phyloP scores from a whole-genome alignment of 2,329 filamentous ascomycete genomes.

The Diaporthe ampelina region DNA sequence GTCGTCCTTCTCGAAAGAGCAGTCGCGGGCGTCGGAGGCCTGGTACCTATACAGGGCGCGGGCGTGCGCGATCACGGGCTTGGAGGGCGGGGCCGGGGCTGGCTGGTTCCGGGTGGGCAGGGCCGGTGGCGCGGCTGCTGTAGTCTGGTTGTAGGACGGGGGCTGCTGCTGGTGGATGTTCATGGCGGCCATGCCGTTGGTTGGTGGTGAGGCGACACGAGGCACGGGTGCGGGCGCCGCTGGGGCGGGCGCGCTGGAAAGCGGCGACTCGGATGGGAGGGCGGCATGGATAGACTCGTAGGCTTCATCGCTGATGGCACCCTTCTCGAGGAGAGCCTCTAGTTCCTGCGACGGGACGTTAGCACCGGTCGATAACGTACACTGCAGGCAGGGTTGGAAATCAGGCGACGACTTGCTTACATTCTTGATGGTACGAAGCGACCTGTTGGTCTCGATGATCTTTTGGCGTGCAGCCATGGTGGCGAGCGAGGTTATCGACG shows the following conservation, averaged over 20 bases:
- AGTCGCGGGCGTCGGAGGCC: constrained; percentile 83
- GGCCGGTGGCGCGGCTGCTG: constrained; percentile 51
- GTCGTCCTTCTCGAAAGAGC: constrained; percentile 86
- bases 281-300: constrained; percentile 81
- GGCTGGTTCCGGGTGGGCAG: constrained; percentile 48
- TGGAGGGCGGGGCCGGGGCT: constrained; percentile 58
- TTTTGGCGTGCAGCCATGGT: constrained; percentile 64
- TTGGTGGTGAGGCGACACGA: constrained; percentile 46
- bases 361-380: constrained; percentile 27
- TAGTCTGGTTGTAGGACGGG: constrained; percentile 66
- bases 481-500: not conserved
- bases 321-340: constrained; percentile 87
- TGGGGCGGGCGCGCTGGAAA: constrained; percentile 64
- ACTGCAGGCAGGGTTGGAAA: not conserved
- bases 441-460: constrained; percentile 82
- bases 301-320: constrained; percentile 80
- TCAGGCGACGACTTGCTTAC: constrained; percentile 63
- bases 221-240: constrained; percentile 49
- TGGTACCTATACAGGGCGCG: constrained; percentile 88
- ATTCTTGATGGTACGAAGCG: constrained; percentile 88
- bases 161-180: constrained; percentile 55
- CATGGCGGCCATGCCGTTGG: constrained; percentile 60
- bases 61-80: constrained; percentile 78
- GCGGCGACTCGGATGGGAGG: constrained; percentile 79
- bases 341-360: constrained; percentile 76